Evolutionary conservation across 169 alveolate species (phyloP).

Genomic region (Plasmodium falciparum): DNA sequence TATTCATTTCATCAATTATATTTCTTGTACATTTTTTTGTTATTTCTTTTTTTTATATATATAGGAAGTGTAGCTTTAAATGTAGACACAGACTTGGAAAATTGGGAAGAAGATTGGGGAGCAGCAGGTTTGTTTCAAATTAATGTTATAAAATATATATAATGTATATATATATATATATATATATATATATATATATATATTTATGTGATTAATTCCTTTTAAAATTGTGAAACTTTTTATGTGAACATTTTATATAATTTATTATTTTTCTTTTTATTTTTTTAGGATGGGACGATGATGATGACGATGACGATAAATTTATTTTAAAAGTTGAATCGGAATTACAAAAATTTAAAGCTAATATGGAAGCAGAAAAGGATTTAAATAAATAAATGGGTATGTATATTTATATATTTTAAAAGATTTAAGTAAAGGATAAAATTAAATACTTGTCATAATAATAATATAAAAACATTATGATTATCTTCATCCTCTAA

Average conservation of each 20-base stretch:
- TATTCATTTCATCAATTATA: not conserved
- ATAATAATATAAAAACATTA: too few relatives aligned
- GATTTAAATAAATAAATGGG: constrained; percentile 14
- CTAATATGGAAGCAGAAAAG: constrained; percentile 65
- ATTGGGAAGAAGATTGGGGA: constrained; percentile 78
- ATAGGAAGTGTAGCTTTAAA: constrained; percentile 63
- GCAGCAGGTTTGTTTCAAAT: constrained; percentile 60
- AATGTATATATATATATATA: too few relatives aligned
- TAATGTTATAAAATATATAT: not conserved
- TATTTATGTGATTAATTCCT: not conserved
- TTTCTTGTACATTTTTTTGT: not conserved
- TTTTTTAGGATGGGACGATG: constrained; percentile 73
- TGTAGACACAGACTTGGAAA: constrained; percentile 68
- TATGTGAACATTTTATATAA: not conserved
- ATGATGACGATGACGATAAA: constrained; percentile 72
- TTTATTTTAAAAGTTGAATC: constrained; percentile 61
- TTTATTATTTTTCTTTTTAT: not conserved
- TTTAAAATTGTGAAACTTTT: too few relatives aligned
- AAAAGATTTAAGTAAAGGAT: too few relatives aligned
- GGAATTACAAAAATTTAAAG: constrained; percentile 63
- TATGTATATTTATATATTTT: too few relatives aligned
- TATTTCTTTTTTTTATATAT: not conserved
- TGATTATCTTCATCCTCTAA: too few relatives aligned
- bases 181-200: constrained; percentile 2
- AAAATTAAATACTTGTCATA: too few relatives aligned